Percentiles rank a stretch among this genome's conserved stretches.
phyloP scores from a whole-genome alignment of 2,329 filamentous ascomycete species.

The Fusarium anthophilum region DNA sequence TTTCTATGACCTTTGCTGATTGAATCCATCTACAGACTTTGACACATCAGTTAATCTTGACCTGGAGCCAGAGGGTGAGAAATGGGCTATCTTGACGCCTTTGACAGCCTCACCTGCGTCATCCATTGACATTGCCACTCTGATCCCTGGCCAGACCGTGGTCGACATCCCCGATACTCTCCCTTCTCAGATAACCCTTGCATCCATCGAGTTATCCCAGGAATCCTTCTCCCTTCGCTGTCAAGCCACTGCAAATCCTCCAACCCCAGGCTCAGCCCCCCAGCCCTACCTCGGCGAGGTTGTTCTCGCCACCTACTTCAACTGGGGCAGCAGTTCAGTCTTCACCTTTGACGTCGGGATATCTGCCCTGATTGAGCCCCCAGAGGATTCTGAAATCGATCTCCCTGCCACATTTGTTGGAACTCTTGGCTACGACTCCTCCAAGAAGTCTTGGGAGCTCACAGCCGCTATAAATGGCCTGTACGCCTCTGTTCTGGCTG shows the following conservation, averaged over 20 bases:
- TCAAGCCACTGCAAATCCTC: neutral
- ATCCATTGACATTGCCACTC: neutral
- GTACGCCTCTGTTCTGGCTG: constrained; percentile 1
- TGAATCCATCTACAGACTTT: neutral
- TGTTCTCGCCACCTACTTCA: neutral
- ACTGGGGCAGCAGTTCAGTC: neutral
- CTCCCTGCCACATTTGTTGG: neutral
- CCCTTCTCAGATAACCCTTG: neutral
- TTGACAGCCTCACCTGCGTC: neutral
- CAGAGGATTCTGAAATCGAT: neutral
- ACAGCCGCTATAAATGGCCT: neutral
- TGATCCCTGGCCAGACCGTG: neutral
- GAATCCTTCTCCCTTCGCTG: neutral
- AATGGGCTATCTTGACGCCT: neutral
- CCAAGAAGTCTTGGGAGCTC: neutral
- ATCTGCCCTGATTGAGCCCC: neutral
- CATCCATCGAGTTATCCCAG: neutral
- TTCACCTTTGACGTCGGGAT: neutral
- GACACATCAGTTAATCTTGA: neutral
- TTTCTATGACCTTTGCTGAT: neutral
- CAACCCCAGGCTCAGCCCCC: neutral
- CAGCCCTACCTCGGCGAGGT: neutral
- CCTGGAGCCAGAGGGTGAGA: neutral
- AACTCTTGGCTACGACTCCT: neutral
- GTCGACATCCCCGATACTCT: neutral